A percentile compares a stretch with the other conserved stretches of the same genome.
These are phyloP conservation scores for Lodderomyces jiufengensis DNA, from an alignment of 1,139 yeast species.

Conservation along the genomic window DNA sequence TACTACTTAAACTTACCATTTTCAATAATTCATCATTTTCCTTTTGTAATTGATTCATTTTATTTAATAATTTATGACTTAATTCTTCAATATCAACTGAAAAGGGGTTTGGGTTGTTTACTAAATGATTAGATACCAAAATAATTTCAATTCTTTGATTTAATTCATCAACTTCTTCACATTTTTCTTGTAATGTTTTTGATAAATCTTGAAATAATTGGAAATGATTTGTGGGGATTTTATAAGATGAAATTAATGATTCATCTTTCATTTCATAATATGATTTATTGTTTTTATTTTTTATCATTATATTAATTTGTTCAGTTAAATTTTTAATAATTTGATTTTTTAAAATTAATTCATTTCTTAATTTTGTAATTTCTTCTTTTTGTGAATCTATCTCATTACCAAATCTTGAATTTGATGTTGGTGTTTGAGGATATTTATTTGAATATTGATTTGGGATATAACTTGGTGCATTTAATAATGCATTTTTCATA, in stretches of 20 bases:
- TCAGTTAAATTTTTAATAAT: conserved; percentile 34
- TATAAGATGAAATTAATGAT: conserved; percentile 10
- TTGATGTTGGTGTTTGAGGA: conserved; percentile 1
- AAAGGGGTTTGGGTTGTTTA: conserved; percentile 28
- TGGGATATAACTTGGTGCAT: conserved; percentile 33
- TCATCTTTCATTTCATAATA: conserved; percentile 3
- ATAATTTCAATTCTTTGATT: conserved; percentile 61
- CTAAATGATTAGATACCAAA: conserved; percentile 28
- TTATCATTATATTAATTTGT: conserved; percentile 21
- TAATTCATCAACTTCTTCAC: conserved; percentile 55
- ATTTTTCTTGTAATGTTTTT: conserved; percentile 47
- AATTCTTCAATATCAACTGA: conserved; percentile 52
- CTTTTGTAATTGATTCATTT: conserved; percentile 56
- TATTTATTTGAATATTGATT: conserved; percentile 6
- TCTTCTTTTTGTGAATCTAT: conserved; percentile 19
- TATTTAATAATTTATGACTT: conserved; percentile 69
- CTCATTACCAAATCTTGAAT: not conserved
- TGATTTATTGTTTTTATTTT: conserved; percentile 11
- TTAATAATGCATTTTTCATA: conserved; percentile 14
- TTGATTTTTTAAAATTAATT: conserved; percentile 33
- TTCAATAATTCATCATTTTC: conserved; percentile 72
- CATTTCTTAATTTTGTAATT: conserved; percentile 27
- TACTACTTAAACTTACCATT: conserved; percentile 68
- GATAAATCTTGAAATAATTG: conserved; percentile 50
- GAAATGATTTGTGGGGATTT: conserved; percentile 43